These are phyloP conservation scores for Trichoderma endophyticum DNA, from an alignment of 2,329 filamentous ascomycete species.

Conservation along the genomic window DNA sequence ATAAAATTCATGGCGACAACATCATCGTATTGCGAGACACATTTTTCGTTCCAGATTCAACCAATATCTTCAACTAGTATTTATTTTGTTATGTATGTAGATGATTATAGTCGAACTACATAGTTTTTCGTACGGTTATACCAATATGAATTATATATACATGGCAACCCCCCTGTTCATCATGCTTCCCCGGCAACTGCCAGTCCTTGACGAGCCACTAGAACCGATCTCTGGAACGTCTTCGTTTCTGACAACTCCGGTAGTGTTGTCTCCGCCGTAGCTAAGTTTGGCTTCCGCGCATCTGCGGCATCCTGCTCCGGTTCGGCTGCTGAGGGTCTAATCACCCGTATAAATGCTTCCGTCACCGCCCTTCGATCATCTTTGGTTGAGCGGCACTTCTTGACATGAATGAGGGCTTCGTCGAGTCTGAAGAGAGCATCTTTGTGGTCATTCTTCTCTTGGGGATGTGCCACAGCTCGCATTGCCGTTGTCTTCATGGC, in stretches of 20 bases:
- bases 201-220: conserved; percentile 5
- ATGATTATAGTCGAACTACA: neutral
- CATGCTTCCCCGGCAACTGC: conserved; percentile 7
- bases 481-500: conserved; percentile 35
- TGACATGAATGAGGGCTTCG: conserved; percentile 27
- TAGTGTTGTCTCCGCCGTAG: neutral
- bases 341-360: conserved; percentile 24
- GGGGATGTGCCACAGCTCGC: conserved; percentile 23
- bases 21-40: neutral
- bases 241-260: neutral
- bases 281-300: neutral
- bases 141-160: neutral
- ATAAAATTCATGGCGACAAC: neutral
- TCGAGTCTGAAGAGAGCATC: conserved; percentile 26
- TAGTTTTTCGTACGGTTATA: neutral
- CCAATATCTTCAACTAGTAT: neutral
- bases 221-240: neutral
- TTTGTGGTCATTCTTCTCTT: conserved; percentile 23
- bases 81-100: neutral
- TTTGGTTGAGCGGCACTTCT: conserved; percentile 23
- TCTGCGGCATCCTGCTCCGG: neutral
- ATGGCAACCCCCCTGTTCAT: neutral
- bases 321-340: conserved; percentile 1
- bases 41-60: neutral
- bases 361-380: conserved; percentile 22